Percentiles rank a stretch among this genome's conserved stretches.
Conservation (phyloP, 352 stramenopile species). For the Pythium chondricola region DNA sequence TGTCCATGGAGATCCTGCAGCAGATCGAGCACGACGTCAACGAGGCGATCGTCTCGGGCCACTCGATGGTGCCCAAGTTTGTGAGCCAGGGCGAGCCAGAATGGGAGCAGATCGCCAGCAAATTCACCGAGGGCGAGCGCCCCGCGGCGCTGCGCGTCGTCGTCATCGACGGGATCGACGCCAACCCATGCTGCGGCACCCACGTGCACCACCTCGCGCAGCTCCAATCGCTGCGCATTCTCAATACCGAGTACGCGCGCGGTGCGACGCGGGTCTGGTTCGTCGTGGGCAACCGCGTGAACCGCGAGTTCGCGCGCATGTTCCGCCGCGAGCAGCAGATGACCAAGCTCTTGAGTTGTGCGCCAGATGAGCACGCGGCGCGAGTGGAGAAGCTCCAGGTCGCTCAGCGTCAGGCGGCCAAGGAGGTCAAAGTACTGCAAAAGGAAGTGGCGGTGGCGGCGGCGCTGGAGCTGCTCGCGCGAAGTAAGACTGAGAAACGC, state of each 20-base stretch:
- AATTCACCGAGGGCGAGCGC: conserved; percentile 47
- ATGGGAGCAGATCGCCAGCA: conserved; percentile 48
- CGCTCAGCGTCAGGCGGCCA: conserved; percentile 45
- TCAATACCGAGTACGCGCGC: conserved; percentile 66
- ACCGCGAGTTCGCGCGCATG: conserved; percentile 73
- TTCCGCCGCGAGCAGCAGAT: conserved; percentile 52
- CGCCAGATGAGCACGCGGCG: conserved; percentile 51
- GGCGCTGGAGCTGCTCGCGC: conserved; percentile 33
- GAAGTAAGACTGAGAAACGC: conserved; percentile 9
- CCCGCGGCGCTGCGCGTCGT: conserved; percentile 75
- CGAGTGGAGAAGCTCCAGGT: conserved; percentile 62
- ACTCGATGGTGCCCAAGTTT: conserved; percentile 54
- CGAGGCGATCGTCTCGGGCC: conserved; percentile 51
- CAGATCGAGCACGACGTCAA: conserved; percentile 76
- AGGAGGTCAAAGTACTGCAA: conserved; percentile 67
- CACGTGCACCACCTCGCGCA: conserved; percentile 73
- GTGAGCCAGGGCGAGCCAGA: conserved; percentile 44
- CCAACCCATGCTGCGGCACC: conserved; percentile 86
- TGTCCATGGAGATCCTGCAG: conserved; percentile 31
- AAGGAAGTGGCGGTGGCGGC: conserved; percentile 58
- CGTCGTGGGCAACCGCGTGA: conserved; percentile 72
- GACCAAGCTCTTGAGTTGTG: conserved; percentile 70
- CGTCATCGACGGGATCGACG: conserved; percentile 76
- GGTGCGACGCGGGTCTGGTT: conserved; percentile 77
- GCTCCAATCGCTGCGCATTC: conserved; percentile 66